Conservation (phyloP, 2,329 filamentous ascomycete species). For the Arthrobotrys musiformis region DNA sequence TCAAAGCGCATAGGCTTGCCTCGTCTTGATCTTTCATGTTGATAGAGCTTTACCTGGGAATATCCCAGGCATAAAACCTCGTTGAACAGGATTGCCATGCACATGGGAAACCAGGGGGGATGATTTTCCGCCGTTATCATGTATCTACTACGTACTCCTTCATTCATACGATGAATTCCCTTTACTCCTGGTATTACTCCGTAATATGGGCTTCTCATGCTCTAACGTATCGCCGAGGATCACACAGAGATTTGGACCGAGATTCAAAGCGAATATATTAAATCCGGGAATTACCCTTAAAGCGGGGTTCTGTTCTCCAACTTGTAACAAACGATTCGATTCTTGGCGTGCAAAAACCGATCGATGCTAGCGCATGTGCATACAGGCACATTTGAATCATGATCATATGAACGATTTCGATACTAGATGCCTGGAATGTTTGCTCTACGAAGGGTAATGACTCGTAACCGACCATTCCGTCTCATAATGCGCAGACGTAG, state of each 20-base stretch:
- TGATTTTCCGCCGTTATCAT: slow-evolving; percentile 2
- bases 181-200: no score
- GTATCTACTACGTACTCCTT: neutral
- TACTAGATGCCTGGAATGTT: slow-evolving; percentile 2
- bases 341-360: no score
- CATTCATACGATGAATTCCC: neutral
- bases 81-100: slow-evolving; percentile 3
- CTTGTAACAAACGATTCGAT: no score
- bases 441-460: slow-evolving; percentile 24
- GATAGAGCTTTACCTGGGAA: slow-evolving; percentile 9
- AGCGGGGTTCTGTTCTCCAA: slow-evolving; percentile 7
- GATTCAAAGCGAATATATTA: neutral
- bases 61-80: slow-evolving; percentile 12
- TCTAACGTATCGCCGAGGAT: slow-evolving; percentile 36
- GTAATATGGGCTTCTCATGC: neutral
- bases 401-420: neutral
- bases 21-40: slow-evolving; percentile 24
- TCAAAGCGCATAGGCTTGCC: slow-evolving; percentile 25
- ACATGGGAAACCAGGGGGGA: slow-evolving; percentile 29
- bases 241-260: neutral
- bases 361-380: neutral
- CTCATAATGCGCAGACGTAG: no score
- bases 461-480: slow-evolving; percentile 31
- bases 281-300: neutral
- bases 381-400: neutral